Base-by-base conservation (phyloP, 768 basidiomycete species). In the Agaricus subrufescens region DNA sequence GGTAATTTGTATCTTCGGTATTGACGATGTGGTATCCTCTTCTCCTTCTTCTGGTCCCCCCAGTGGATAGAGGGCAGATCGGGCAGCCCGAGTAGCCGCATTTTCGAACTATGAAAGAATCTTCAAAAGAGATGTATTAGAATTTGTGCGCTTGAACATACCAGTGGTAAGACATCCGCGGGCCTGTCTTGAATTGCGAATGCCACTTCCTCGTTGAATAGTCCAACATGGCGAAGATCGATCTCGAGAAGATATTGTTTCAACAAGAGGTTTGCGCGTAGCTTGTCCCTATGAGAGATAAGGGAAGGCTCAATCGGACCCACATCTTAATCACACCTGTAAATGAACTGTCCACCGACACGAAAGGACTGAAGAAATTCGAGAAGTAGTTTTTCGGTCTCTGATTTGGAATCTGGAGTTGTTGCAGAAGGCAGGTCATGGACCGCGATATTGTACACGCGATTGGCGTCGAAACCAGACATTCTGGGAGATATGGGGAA, bases 151-250 rank as follows among this genome's bases (percentile, higher is more conserved):
- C 15, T 10, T 3, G 26, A 73, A 85, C 59, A 19, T 57, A 97
- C 95, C 62, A 95, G 69, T 46, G 94, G 94, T 51, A 98, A 73
- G 39, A 94, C 81, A 60, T 98, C 97, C 4, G 88, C 86, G 15
- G 97, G 97, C 63, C 80, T 77, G 61, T 93, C 90, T 69, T 97
- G 93, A 53, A 98, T 85, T 23, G 84, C 83, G 68, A 95, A 91
- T 1, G 93, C 94, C 37, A 99, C 78, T 66, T 96, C 94, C 65
- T 98, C 95, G 62, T 97, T 94, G 76, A 88, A 98, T 29, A 94
- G 74, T 69, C 84, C 72, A 59, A 90, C 66, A 71, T 91, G 79
- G 60, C 86, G 75, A 62, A 96, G 78, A 72, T 98, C 87, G 59
- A 98, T 85, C 71, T 97, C 84, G 57, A 98, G 86, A 51, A 86